Conservation (phyloP, 2,329 filamentous ascomycete species). For the Alternaria viburni region DNA sequence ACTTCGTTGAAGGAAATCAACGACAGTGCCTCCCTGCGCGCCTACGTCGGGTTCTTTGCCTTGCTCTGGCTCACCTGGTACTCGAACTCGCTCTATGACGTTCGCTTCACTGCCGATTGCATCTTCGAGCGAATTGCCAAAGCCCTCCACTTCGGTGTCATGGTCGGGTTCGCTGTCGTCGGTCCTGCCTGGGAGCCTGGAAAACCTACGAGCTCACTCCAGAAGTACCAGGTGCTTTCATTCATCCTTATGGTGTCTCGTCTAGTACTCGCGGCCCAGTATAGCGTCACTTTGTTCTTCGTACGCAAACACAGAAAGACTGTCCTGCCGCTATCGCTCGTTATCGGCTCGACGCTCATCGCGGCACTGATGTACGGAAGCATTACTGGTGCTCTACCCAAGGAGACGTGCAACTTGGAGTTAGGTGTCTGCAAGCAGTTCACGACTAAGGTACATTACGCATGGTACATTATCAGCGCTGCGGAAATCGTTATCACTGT, state of each 20-base stretch:
- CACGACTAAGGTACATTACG: slow-evolving; percentile 1
- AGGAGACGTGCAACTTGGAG: background rate
- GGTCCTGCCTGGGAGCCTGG: slow-evolving; percentile 49
- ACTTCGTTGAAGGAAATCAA: slow-evolving; percentile 63
- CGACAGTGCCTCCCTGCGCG: slow-evolving; percentile 48
- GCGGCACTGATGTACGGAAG: slow-evolving; percentile 45
- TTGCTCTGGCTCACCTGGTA: slow-evolving; percentile 75
- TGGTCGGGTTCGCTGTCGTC: slow-evolving; percentile 70
- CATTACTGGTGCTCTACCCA: slow-evolving; percentile 27
- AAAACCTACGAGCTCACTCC: slow-evolving; percentile 37
- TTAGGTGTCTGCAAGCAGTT: background rate
- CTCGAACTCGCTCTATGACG: slow-evolving; percentile 67
- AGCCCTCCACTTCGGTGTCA: slow-evolving; percentile 66
- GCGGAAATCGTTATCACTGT: slow-evolving; percentile 41
- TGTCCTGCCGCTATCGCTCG: slow-evolving; percentile 40
- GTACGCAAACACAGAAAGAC: slow-evolving; percentile 37
- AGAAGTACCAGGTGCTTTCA: slow-evolving; percentile 52
- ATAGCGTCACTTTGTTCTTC: slow-evolving; percentile 45
- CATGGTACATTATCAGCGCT: slow-evolving; percentile 52
- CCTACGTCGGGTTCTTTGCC: slow-evolving; percentile 62
- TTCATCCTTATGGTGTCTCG: slow-evolving; percentile 49
- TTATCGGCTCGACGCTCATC: slow-evolving; percentile 41
- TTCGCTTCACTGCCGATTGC: slow-evolving; percentile 69
- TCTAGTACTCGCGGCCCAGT: slow-evolving; percentile 48
- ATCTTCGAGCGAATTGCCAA: slow-evolving; percentile 67